Conservation (phyloP, 176 grass and related monocot species). For the Aegilops bicornis region DNA sequence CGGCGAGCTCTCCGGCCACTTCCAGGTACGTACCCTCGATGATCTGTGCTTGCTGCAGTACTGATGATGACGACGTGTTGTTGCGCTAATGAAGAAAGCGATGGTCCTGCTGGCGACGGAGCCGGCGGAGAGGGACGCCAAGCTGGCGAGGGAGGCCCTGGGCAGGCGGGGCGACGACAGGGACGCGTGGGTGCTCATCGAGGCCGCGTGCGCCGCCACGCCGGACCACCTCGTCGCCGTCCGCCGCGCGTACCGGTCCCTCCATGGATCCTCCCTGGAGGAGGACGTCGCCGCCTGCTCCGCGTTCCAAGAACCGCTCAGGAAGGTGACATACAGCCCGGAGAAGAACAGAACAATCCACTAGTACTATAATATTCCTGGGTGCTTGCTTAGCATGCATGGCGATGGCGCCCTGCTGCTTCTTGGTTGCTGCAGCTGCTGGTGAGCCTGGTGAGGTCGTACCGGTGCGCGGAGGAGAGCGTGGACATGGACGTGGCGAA, state of each 20-base stretch:
- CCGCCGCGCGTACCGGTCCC: slow-evolving; percentile 57
- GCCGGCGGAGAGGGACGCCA: slow-evolving; percentile 69
- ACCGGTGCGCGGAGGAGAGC: slow-evolving; percentile 41
- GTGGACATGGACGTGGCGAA: slow-evolving; percentile 38
- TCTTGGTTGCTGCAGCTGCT: slow-evolving; percentile 26
- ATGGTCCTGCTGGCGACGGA: slow-evolving; percentile 64
- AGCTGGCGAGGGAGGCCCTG: slow-evolving; percentile 52
- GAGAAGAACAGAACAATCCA: not conserved
- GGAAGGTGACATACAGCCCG: slow-evolving; percentile 13
- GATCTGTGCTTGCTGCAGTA: no score
- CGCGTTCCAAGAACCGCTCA: slow-evolving; percentile 40
- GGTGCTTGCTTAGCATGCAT: no score
- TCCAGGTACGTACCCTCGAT: slow-evolving; percentile 29
- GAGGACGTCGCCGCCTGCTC: slow-evolving; percentile 57
- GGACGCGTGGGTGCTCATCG: slow-evolving; percentile 46
- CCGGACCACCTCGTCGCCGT: slow-evolving; percentile 72
- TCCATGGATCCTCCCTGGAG: slow-evolving; percentile 62
- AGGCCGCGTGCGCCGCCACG: slow-evolving; percentile 59
- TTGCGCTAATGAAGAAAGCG: slow-evolving; percentile 28
- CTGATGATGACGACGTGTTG: not conserved
- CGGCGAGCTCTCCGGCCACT: slow-evolving; percentile 71
- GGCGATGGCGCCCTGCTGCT: not conserved
- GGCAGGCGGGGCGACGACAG: slow-evolving; percentile 38
- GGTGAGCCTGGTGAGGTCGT: slow-evolving; percentile 47
- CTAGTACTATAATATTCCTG: no score